Evolutionary conservation across 1,284 basidiomycete genomes (phyloP), one percentile per base, ranked within the genome.

Genomic region (Cutaneotrichosporon arboriforme): DNA sequence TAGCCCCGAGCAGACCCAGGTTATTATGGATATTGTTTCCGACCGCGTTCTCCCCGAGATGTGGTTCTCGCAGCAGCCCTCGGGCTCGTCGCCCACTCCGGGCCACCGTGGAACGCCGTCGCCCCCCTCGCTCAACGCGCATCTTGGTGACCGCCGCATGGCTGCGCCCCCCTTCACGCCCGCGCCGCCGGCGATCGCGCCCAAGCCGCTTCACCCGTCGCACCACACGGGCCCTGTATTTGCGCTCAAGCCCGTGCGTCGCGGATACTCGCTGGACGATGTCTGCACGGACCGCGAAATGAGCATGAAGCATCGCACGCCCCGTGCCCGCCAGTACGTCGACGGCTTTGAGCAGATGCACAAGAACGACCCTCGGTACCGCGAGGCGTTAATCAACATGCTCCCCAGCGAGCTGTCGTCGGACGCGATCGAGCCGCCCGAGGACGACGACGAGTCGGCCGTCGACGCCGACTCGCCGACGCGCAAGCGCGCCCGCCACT

Each of bases 311-410:
- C 52, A 57, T 50, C 55, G 55, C 38, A 47, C 50, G 8, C 37
- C 55, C 5, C 55, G 52, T 15, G 47, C 58, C 7, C 58, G 58
- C 31, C 40, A 46, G 1, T 52, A 37, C 8, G 49, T 57, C 21
- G 55, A 60, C 8, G 52, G 44, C 40, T 51, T 57, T 41, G 58
- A 60, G 40, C 52, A 57, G 42, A 45, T 60, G 52, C 43, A 60
- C 55, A 60, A 57, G 52, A 57, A 57, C 50, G 58, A 60, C 45
- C 58, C 58, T 4, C 52, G 58, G 12, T 60, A 60, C 52, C 58
- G 58, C 31, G 58, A 60, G 37, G 58, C 58, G 0, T 42, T 60
- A 2, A 21, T 60, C 55, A 57, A 53, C 52, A 57, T 60, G 55
- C 53, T 60, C 8, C 58, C 58, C 8, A 47, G 43, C 41, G 58